A percentile compares a stretch with the other conserved stretches of the same genome.
Evolutionary conservation across 2,329 filamentous ascomycete genomes (phyloP).

Genomic region (Monilinia polystroma): DNA sequence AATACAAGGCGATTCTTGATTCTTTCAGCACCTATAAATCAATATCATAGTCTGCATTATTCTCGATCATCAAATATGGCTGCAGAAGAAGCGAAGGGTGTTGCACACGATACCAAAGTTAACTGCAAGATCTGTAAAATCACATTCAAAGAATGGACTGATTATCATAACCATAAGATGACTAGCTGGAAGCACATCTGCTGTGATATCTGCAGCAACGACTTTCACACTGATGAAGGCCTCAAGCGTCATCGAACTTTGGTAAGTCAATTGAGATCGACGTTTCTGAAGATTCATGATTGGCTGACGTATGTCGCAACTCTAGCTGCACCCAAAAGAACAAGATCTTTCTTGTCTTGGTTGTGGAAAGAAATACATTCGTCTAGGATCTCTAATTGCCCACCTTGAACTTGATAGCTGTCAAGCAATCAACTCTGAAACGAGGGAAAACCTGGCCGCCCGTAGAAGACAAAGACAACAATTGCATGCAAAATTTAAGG

Average conservation of each 20-base stretch:
- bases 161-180: conserved; percentile 17
- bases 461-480: conserved; percentile 17
- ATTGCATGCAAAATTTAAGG: conserved; percentile 19
- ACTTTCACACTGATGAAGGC: conserved; percentile 22
- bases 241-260: conserved; percentile 17
- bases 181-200: conserved; percentile 11
- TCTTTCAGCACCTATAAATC: background rate
- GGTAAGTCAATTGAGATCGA: conserved; percentile 1
- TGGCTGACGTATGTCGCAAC: background rate
- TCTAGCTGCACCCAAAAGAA: conserved; percentile 20
- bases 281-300: background rate
- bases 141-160: conserved; percentile 12
- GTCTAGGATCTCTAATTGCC: conserved; percentile 20
- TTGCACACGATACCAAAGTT: background rate
- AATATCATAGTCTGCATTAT: background rate
- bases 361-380: conserved; percentile 17
- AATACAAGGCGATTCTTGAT: too few relatives aligned
- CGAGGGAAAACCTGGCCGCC: conserved; percentile 12
- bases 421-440: conserved; percentile 2
- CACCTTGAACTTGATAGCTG: conserved; percentile 23
- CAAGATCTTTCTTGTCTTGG: conserved; percentile 18
- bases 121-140: conserved; percentile 14
- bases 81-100: background rate
- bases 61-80: background rate
- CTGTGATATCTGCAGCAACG: conserved; percentile 19